Conservation (phyloP, 1,139 yeast genomes). For the Suhomyces terraborum region DNA sequence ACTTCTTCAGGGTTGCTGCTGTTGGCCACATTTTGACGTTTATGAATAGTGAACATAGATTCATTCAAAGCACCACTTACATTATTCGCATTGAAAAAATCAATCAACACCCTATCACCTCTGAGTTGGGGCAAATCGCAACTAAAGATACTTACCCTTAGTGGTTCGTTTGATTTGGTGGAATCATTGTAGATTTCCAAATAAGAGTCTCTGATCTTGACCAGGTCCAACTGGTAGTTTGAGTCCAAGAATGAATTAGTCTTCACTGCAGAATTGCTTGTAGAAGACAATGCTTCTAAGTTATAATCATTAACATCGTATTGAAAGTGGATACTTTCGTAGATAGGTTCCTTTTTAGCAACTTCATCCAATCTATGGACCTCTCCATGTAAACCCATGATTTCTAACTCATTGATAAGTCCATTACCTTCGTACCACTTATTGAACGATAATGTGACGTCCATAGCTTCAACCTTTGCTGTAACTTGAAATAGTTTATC, state of each 20-base stretch:
- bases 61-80: constrained; percentile 75
- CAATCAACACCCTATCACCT: constrained; percentile 59
- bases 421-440: constrained; percentile 77
- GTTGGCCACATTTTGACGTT: constrained; percentile 39
- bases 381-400: constrained; percentile 62
- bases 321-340: constrained; percentile 36
- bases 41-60: constrained; percentile 73
- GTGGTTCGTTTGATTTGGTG: constrained; percentile 31
- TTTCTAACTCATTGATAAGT: constrained; percentile 59
- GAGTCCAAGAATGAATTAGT: constrained; percentile 29
- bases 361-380: constrained; percentile 25
- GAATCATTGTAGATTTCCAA: constrained; percentile 46
- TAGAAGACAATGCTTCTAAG: constrained; percentile 19
- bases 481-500: constrained; percentile 25
- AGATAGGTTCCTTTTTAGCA: constrained; percentile 6
- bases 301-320: constrained; percentile 35
- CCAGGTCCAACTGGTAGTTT: constrained; percentile 51
- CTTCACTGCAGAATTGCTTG: constrained; percentile 2
- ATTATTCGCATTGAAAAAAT: constrained; percentile 67
- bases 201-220: constrained; percentile 58
- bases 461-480: constrained; percentile 54
- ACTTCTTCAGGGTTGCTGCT: constrained; percentile 30
- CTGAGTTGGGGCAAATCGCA: constrained; percentile 65
- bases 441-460: constrained; percentile 59
- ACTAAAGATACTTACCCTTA: constrained; percentile 60